Base-by-base conservation (phyloP, 208 protist species). In the Leishmania gerbilli region DNA sequence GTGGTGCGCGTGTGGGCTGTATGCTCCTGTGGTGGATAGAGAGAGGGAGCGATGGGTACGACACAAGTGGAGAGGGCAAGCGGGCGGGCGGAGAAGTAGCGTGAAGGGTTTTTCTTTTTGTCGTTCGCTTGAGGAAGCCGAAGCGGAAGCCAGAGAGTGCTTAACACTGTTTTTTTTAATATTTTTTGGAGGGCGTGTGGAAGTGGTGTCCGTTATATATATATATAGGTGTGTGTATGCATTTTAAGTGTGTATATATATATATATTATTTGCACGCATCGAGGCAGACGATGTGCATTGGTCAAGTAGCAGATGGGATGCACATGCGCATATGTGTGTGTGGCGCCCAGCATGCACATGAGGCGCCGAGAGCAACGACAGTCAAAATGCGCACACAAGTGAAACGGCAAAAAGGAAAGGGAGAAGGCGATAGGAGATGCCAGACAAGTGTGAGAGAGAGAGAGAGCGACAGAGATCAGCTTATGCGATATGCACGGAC, bases 371-470 rank as follows among this genome's bases (percentile, higher is more conserved):
- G 58, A 65, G 62, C 34, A 34, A 83, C 34, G 65, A 4, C 6
- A 8, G 51, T 55, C 19, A 84, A 84, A 84, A 81, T 47, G 71
- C 53, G 17, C n/a, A 45, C 40, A 76, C 19, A 79, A 71, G 47
- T 7, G 45, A 78, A 37, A 42, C 4, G 19, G 31, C 60, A 71
- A 51, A 55, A 86, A 55, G 40, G 47, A 83, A 47, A 83, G 42
- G 74, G 27, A 79, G 42, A 79, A 21, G 68, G 37, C 21, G 40
- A 13, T 24, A 47, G 37, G 7, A 5, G 21, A 49, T 9, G 24
- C 1, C 0, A 1, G 4, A 6, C 15, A 40, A 40, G 62, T 15
- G 31, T 3, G 62, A 3, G 58, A 0, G 9, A 15, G 31, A 77
- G 27, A 75, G 42, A 79, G 6, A 37, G 37, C 21, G 68, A 53